Base-by-base conservation (phyloP, 1,139 yeast genomes). In the Geotrichum restrictum region DNA sequence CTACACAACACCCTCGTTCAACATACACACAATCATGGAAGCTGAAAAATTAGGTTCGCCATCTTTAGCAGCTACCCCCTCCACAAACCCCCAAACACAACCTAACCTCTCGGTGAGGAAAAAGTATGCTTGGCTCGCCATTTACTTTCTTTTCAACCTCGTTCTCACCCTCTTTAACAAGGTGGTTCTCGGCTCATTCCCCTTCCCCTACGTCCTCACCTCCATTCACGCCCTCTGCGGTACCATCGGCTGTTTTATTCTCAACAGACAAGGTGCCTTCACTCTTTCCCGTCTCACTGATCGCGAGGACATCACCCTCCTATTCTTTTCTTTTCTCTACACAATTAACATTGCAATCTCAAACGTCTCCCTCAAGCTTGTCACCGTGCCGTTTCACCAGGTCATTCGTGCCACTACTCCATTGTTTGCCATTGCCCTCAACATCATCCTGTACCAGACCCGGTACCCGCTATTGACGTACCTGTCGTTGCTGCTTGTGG, bases 291-390 rank as follows among this genome's bases (percentile, higher is more conserved):
- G 59, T 19, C 59, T 61, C 29, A 47, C 57, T 10, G 55, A 55
- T 38, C 51, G 52, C 33, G 65, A 62, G 34, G 55, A 56, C 52
- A 14, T 58, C 43, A 56, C 59, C 14, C 57, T 62, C 19, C 50
- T 61, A 27, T 52, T 58, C 44, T 62, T 62, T 50, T 61, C 65
- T 27, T 53, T 61, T 24, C 60, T 62, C 38, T 62, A 61, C 59
- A 61, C 65, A 32, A 59, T 61, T 56, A 62, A 62, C 57, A 62
- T 62, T 45, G 65, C 65, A 38, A 58, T 62, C 38, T 60, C 63
- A 14, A 62, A 62, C 42, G 61, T 62, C 33, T 61, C 64, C 14
- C 58, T 62, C 33, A 59, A 61, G 47, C 59, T 62, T 44, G 65
- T 62, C 40, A 61, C 65, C 21, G 63, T 62, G 21, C 65, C 65